Percentiles rank a stretch among this genome's conserved stretches.
Evolutionary conservation across 768 basidiomycete genomes (phyloP).

Genomic region (Tephrocybe sp.): DNA sequence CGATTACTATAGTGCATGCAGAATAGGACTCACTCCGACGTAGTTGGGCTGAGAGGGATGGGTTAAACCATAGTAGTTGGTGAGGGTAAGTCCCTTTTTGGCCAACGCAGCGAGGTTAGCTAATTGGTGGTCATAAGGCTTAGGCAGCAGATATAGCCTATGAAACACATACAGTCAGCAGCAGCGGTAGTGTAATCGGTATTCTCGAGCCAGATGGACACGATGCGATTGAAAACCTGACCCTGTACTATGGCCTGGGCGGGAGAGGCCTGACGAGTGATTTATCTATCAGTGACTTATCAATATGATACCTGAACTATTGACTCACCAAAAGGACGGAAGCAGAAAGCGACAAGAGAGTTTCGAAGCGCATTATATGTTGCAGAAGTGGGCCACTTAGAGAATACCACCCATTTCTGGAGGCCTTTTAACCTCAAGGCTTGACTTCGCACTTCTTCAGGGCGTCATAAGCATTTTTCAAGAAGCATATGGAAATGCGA

Average conservation of each 20-base stretch:
- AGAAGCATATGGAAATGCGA: constrained; percentile 2
- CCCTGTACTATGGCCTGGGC: constrained; percentile 17
- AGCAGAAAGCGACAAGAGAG: background rate
- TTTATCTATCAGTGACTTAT: background rate
- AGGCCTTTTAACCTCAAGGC: background rate
- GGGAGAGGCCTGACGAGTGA: background rate
- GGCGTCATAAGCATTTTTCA: background rate
- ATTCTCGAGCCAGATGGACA: constrained; percentile 60
- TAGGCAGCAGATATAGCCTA: background rate
- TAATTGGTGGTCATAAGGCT: background rate
- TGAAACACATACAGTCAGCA: constrained; percentile 20
- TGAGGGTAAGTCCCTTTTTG: constrained; percentile 45
- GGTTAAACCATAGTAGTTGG: constrained; percentile 45
- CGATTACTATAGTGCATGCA: constrained; percentile 12
- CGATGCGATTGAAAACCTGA: constrained; percentile 27
- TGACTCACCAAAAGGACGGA: background rate
- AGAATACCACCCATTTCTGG: background rate
- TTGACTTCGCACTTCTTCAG: no score
- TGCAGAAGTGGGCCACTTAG: background rate
- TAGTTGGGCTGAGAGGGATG: constrained; percentile 68
- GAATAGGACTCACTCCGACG: constrained; percentile 27
- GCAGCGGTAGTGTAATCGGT: constrained; percentile 41
- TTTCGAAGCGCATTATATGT: background rate
- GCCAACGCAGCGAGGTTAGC: constrained; percentile 35
- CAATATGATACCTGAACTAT: background rate